phyloP scores from a whole-genome alignment of 164 flowering plant species.

The Chimonanthus salicifolius region DNA sequence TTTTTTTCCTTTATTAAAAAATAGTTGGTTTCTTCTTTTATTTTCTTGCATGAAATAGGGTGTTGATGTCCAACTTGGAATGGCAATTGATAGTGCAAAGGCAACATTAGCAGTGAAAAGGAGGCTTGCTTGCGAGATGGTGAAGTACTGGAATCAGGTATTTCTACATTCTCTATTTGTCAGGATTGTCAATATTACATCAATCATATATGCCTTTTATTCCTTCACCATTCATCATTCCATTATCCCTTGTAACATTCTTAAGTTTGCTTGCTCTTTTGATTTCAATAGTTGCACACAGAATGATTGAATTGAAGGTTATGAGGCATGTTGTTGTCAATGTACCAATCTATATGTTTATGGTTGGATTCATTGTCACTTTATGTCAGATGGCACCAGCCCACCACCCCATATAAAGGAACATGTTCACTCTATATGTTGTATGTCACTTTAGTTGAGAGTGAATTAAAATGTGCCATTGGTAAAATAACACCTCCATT shows the following conservation, averaged over 20 bases:
- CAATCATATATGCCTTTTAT: background rate
- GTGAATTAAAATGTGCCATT: too few species aligned
- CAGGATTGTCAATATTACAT: background rate
- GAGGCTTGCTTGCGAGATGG: slow-evolving; percentile 99
- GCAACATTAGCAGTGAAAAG: slow-evolving; percentile 97
- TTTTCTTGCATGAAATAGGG: slow-evolving; percentile 30
- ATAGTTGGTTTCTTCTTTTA: background rate
- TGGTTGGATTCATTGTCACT: too few species aligned
- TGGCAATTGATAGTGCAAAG: slow-evolving; percentile 95
- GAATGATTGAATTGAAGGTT: too few species aligned
- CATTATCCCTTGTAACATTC: background rate
- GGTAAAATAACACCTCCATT: too few species aligned
- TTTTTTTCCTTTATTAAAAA: background rate
- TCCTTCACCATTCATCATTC: background rate
- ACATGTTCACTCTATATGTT: too few species aligned
- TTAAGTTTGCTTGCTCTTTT: background rate
- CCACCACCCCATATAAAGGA: too few species aligned
- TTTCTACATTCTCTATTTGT: background rate
- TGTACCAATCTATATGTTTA: too few species aligned
- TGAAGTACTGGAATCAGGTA: slow-evolving; percentile 98
- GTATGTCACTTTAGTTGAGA: too few species aligned
- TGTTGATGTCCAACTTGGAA: slow-evolving; percentile 93
- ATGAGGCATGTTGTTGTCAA: too few species aligned
- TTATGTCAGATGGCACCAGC: too few species aligned
- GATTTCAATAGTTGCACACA: background rate